Percentiles rank a stretch among this genome's conserved stretches.
These are phyloP conservation scores for Saccharomycopsis fodiens DNA, from an alignment of 805 yeast species.

Conservation along the genomic window DNA sequence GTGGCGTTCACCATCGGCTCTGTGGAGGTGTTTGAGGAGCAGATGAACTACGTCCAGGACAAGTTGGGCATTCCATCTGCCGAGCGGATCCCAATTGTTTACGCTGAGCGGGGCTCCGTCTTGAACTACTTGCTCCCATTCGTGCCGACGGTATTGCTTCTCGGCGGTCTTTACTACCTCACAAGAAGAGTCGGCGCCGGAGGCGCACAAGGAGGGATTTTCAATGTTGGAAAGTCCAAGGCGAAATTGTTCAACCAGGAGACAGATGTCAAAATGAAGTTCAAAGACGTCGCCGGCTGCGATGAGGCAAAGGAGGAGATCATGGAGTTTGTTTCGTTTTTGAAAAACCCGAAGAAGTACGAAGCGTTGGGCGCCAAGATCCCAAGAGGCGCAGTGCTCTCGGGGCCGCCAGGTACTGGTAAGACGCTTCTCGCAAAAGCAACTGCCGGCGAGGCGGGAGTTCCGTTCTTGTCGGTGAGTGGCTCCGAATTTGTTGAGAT, in stretches of 20 bases:
- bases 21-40: constrained; percentile 76
- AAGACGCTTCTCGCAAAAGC: constrained; percentile 95
- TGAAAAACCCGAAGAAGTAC: constrained; percentile 84
- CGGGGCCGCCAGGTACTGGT: constrained; percentile 99
- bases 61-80: constrained; percentile 55
- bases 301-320: constrained; percentile 96
- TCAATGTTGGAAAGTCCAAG: constrained; percentile 80
- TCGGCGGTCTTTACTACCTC: constrained; percentile 60
- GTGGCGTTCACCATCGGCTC: constrained; percentile 84
- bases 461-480: constrained; percentile 90
- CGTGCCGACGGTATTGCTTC: constrained; percentile 70
- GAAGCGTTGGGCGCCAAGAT: constrained; percentile 93
- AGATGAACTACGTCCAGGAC: constrained; percentile 67
- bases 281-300: constrained; percentile 95
- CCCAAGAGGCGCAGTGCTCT: constrained; percentile 94
- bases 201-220: constrained; percentile 64
- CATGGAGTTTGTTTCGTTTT: constrained; percentile 93
- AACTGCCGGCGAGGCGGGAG: constrained; percentile 99
- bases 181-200: constrained; percentile 38
- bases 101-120: constrained; percentile 60
- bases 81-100: constrained; percentile 72
- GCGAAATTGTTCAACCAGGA: constrained; percentile 91
- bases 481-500: constrained; percentile 98
- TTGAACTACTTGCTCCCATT: constrained; percentile 59
- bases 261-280: constrained; percentile 79